These are phyloP conservation scores for Chloris gayana DNA, from an alignment of 176 grass and related monocot species.

Conservation along the genomic window DNA sequence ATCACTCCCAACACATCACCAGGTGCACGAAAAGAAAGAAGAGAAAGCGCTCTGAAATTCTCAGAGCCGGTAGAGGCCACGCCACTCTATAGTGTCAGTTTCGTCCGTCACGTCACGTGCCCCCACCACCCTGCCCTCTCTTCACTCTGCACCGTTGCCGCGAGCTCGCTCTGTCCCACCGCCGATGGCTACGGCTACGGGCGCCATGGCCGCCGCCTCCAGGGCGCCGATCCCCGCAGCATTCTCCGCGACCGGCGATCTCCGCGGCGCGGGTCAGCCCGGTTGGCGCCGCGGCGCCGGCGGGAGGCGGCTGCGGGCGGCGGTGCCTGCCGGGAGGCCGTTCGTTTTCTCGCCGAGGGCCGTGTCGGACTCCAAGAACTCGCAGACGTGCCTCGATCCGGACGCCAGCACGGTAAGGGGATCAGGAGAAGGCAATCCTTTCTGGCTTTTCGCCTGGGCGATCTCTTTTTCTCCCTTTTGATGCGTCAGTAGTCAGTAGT, in stretches of 20 bases:
- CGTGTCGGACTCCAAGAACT: constrained; percentile 85
- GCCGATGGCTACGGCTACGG: constrained; percentile 61
- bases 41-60: constrained; percentile 3
- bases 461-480: background rate
- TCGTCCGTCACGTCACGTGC: background rate
- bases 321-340: constrained; percentile 28
- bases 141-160: constrained; percentile 17
- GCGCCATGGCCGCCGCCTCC: constrained; percentile 34
- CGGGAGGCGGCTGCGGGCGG: constrained; percentile 15
- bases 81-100: constrained; percentile 32
- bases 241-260: constrained; percentile 8
- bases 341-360: constrained; percentile 67
- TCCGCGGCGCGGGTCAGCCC: background rate
- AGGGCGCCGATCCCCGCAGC: constrained; percentile 24
- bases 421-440: constrained; percentile 8
- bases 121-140: background rate
- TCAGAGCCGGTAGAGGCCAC: constrained; percentile 24
- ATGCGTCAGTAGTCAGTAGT: background rate
- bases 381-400: constrained; percentile 96
- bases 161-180: background rate
- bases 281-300: background rate
- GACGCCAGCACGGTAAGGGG: constrained; percentile 85
- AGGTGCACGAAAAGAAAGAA: background rate
- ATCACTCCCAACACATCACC: background rate
- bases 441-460: background rate